A percentile compares a stretch with the other conserved stretches of the same genome.
Evolutionary conservation across 208 protist genomes (phyloP).

Genomic region (Wallacemonas sp.): DNA sequence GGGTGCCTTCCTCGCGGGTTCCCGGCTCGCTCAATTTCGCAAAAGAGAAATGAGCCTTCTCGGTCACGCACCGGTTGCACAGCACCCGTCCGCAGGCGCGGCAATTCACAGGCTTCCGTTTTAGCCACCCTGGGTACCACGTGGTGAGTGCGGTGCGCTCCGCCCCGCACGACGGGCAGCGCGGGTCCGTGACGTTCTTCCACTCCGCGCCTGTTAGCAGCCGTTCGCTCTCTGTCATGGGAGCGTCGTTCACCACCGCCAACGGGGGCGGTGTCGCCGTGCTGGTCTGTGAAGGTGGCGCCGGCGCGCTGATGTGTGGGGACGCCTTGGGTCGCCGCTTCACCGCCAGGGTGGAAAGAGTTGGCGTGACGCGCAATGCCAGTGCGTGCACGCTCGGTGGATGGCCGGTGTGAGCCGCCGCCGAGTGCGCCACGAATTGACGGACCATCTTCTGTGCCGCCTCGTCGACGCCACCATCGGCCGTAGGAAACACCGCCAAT

Average conservation of each 20-base stretch:
- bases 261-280: neutral
- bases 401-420: neutral
- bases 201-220: neutral
- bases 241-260: neutral
- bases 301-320: neutral
- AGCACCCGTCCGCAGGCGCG: constrained; percentile 65
- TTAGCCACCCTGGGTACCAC: neutral
- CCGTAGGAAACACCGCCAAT: neutral
- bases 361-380: neutral
- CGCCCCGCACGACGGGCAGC: neutral
- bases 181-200: neutral
- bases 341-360: neutral
- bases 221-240: neutral
- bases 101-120: constrained; percentile 25
- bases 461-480: neutral
- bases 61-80: constrained; percentile 54
- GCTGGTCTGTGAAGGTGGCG: neutral
- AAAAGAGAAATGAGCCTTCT: constrained; percentile 57
- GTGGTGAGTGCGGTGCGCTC: neutral
- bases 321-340: neutral
- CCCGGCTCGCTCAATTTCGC: constrained; percentile 68
- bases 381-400: neutral
- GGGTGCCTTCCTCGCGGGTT: constrained; percentile 34
- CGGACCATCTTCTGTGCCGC: neutral
- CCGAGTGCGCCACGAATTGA: no score